Percentiles rank a stretch among this genome's conserved stretches.
phyloP scores from a whole-genome alignment of 2,329 filamentous ascomycete genomes.

The Pestalotiopsis sp. region DNA sequence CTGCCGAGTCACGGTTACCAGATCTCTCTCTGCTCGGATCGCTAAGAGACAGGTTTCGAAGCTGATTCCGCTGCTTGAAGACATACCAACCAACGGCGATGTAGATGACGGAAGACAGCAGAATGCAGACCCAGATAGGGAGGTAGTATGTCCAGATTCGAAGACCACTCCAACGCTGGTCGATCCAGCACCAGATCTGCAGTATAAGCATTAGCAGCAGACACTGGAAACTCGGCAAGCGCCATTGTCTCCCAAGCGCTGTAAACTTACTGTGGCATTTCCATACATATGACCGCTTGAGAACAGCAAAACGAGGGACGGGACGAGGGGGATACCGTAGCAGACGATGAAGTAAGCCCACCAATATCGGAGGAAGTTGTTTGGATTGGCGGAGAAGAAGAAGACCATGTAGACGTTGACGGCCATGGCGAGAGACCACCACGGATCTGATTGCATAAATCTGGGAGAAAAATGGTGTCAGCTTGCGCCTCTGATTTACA shows the following conservation, averaged over 20 bases:
- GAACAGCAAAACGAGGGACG: constrained; percentile 68
- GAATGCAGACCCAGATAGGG: constrained; percentile 63
- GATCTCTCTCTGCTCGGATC: constrained; percentile 34
- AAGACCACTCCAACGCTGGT: constrained; percentile 54
- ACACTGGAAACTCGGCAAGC: no score
- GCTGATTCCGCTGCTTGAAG: constrained; percentile 57
- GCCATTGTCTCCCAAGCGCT: neutral
- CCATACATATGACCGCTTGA: constrained; percentile 56
- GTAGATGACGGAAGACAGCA: constrained; percentile 58
- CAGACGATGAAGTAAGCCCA: constrained; percentile 72
- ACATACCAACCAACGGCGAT: constrained; percentile 62
- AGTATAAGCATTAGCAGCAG: neutral
- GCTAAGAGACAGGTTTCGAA: constrained; percentile 53
- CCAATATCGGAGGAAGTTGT: constrained; percentile 72
- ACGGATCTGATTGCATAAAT: constrained; percentile 77
- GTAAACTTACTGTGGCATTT: constrained; percentile 54
- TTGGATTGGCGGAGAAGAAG: constrained; percentile 62
- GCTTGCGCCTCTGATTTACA: neutral
- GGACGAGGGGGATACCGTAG: constrained; percentile 72
- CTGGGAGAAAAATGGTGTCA: constrained; percentile 39
- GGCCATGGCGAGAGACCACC: constrained; percentile 83
- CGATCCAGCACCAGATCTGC: constrained; percentile 67
- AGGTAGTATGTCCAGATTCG: constrained; percentile 66
- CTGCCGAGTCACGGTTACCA: constrained; percentile 31
- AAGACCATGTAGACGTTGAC: constrained; percentile 77